These are phyloP conservation scores for Diaporthe longicolla DNA, from an alignment of 2,329 filamentous ascomycete species.

Conservation along the genomic window DNA sequence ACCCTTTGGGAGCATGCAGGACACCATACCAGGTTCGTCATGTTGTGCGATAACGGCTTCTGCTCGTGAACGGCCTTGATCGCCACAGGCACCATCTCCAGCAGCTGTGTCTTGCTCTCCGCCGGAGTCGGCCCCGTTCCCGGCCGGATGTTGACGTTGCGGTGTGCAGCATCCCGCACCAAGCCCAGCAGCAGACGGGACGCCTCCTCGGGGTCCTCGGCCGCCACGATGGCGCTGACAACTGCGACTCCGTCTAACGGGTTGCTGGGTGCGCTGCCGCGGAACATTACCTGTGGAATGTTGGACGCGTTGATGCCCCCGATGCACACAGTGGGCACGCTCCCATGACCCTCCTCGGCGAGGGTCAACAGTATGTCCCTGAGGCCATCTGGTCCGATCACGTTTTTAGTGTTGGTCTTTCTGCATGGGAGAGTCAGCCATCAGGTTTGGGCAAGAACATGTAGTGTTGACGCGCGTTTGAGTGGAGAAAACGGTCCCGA, in stretches of 20 bases:
- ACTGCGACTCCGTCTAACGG: constrained; percentile 85
- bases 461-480: constrained; percentile 71
- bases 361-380: constrained; percentile 76
- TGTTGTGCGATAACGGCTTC: constrained; percentile 90
- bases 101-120: constrained; percentile 42
- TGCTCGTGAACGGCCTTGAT: constrained; percentile 72
- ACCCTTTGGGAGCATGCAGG: too few species aligned
- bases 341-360: constrained; percentile 57
- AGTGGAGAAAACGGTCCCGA: constrained; percentile 91
- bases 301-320: constrained; percentile 88
- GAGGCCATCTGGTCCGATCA: constrained; percentile 81
- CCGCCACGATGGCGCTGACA: constrained; percentile 88
- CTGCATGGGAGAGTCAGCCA: constrained; percentile 55
- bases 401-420: constrained; percentile 88
- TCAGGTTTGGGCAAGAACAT: neutral
- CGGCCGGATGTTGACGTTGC: constrained; percentile 44
- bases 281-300: constrained; percentile 79
- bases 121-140: neutral
- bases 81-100: constrained; percentile 56
- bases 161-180: constrained; percentile 60
- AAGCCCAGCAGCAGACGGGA: constrained; percentile 71
- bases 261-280: constrained; percentile 70
- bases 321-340: constrained; percentile 82
- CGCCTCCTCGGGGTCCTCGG: constrained; percentile 74
- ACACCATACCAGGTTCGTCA: constrained; percentile 83